Conservation (phyloP, 108 stramenopile species). For the Bacterosira constricta region DNA sequence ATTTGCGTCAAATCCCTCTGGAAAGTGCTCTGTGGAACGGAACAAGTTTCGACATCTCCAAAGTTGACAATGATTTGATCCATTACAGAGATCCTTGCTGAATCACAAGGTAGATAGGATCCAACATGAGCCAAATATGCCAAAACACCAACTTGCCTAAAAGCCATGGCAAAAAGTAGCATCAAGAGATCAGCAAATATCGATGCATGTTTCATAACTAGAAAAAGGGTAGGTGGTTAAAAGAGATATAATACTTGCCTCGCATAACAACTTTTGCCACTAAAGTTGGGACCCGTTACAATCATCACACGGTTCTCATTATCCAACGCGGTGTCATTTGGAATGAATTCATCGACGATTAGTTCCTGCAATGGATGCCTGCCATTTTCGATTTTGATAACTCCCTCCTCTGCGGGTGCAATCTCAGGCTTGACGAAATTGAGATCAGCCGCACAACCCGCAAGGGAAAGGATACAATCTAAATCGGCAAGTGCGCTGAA, state of each 20-base stretch:
- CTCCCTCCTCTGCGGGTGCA: conserved; percentile 49
- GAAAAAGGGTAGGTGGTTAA: conserved; percentile 35
- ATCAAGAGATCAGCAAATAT: not conserved
- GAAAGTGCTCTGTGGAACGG: conserved; percentile 93
- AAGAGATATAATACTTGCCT: too few species aligned
- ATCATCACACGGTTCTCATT: conserved; percentile 68
- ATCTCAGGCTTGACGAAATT: conserved; percentile 84
- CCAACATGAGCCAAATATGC: conserved; percentile 96
- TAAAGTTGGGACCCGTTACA: conserved; percentile 94
- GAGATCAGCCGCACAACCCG: conserved; percentile 81
- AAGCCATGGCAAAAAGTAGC: too few species aligned
- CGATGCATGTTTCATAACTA: not conserved
- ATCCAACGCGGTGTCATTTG: conserved; percentile 85
- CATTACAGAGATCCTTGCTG: conserved; percentile 84
- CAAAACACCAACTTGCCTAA: conserved; percentile 81
- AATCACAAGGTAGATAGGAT: conserved; percentile 85
- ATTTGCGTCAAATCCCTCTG: conserved; percentile 93
- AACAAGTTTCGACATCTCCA: conserved; percentile 88
- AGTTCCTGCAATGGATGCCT: conserved; percentile 96
- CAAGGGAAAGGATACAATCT: conserved; percentile 90
- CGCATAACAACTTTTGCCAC: conserved; percentile 94
- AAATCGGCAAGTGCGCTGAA: conserved; percentile 85
- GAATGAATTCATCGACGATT: conserved; percentile 86
- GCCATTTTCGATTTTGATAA: conserved; percentile 89
- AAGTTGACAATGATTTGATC: conserved; percentile 92